phyloP scores from a whole-genome alignment of 2,329 filamentous ascomycete species.

The Fusarium penzigii region DNA sequence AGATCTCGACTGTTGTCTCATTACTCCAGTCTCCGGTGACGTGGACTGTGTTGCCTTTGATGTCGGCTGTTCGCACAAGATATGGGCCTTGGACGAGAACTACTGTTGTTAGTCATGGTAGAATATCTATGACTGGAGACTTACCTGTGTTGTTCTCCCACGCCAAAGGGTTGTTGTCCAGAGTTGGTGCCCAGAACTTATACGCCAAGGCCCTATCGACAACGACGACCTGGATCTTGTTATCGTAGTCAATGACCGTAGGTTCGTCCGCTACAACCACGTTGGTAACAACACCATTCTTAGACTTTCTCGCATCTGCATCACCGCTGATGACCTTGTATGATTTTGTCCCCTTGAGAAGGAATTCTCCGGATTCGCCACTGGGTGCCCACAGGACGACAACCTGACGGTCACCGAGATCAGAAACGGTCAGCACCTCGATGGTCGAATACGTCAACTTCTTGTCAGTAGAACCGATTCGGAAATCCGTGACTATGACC shows the following conservation, averaged over 20 bases:
- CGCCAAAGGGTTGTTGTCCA: slow-evolving; percentile 48
- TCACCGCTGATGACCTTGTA: not conserved
- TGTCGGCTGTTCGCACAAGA: slow-evolving; percentile 47
- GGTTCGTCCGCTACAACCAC: not conserved
- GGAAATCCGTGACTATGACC: not conserved
- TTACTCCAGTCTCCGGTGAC: slow-evolving; percentile 48
- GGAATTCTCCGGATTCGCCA: not conserved
- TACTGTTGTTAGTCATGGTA: slow-evolving; percentile 17
- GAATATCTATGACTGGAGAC: not conserved
- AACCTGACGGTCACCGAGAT: not conserved
- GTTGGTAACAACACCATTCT: not conserved
- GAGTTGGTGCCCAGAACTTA: slow-evolving; percentile 55
- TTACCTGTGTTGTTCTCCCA: slow-evolving; percentile 46
- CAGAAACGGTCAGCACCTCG: not conserved
- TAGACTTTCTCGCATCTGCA: slow-evolving; percentile 39
- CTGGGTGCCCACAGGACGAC: not conserved
- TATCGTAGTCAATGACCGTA: not conserved
- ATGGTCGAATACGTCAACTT: not conserved
- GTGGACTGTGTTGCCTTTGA: slow-evolving; percentile 37
- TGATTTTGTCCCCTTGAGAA: not conserved
- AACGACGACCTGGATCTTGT: not conserved
- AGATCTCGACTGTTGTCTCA: slow-evolving; percentile 44
- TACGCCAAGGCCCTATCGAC: slow-evolving; percentile 49
- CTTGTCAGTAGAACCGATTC: not conserved
- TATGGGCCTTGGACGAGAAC: slow-evolving; percentile 55